These are phyloP conservation scores for Solanum tarijense DNA, from an alignment of 257 asterid genomes.

Conservation along the genomic window DNA sequence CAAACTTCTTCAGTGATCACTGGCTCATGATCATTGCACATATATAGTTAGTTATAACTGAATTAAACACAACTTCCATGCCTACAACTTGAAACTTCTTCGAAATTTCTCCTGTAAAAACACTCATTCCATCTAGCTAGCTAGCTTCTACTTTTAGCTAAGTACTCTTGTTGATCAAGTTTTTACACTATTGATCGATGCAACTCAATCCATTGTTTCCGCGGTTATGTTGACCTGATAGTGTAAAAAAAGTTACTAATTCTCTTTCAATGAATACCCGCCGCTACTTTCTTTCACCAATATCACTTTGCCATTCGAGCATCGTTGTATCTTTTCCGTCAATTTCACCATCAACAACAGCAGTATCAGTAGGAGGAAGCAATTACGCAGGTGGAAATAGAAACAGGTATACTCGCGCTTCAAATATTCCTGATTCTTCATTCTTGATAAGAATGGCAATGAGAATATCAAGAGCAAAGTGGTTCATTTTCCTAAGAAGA, in stretches of 20 bases:
- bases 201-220: no score
- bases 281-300: conserved; percentile 41
- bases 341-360: conserved; percentile 6
- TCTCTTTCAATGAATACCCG: conserved; percentile 26
- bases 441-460: conserved; percentile 58
- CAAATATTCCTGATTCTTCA: conserved; percentile 24
- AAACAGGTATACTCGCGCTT: conserved; percentile 16
- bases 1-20: neutral
- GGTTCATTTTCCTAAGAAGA: conserved; percentile 69
- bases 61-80: neutral
- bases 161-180: neutral
- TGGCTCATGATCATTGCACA: neutral
- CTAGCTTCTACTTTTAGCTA: neutral
- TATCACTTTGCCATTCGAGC: conserved; percentile 37
- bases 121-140: neutral
- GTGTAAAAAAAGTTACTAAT: neutral
- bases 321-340: conserved; percentile 6
- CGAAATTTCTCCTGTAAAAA: neutral
- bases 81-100: neutral
- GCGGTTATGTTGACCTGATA: neutral
- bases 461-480: conserved; percentile 65
- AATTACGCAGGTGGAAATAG: conserved; percentile 16
- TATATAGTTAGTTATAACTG: neutral
- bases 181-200: no score
- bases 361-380: neutral